Percentiles rank a stretch among this genome's conserved stretches.
Evolutionary conservation across 2,329 filamentous ascomycete genomes (phyloP).

Genomic region (Pseudogymnoascus sp.): DNA sequence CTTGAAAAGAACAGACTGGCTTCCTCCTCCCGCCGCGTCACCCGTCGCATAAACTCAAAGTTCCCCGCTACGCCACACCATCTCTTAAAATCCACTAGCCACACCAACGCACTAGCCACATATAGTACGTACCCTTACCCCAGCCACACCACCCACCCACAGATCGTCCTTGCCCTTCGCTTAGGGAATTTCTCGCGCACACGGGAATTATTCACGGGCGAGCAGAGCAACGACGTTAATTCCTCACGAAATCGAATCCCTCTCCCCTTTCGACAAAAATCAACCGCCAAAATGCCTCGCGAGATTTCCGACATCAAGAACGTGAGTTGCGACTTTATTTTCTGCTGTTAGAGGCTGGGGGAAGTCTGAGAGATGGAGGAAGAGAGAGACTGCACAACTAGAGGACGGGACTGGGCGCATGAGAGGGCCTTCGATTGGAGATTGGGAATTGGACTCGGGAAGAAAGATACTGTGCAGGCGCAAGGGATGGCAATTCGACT

Average conservation of each 20-base stretch:
- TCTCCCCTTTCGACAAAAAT: slow-evolving; percentile 18
- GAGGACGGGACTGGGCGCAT: background rate
- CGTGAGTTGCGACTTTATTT: slow-evolving; percentile 37
- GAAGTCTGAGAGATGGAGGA: background rate
- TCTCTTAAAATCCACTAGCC: background rate
- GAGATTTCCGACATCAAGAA: slow-evolving; percentile 98
- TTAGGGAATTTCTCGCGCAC: slow-evolving; percentile 12
- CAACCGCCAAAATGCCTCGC: slow-evolving; percentile 81
- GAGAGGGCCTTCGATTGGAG: background rate
- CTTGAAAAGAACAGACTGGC: slow-evolving; percentile 6
- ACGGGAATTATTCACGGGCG: slow-evolving; percentile 11
- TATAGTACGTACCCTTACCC: slow-evolving; percentile 3
- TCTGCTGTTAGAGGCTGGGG: background rate
- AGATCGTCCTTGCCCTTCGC: slow-evolving; percentile 12
- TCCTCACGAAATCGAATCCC: slow-evolving; percentile 12
- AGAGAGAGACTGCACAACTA: background rate
- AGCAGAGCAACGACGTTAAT: slow-evolving; percentile 6
- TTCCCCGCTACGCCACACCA: slow-evolving; percentile 8
- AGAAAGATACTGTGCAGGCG: background rate
- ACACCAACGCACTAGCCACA: background rate
- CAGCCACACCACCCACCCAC: slow-evolving; percentile 8
- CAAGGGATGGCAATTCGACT: background rate
- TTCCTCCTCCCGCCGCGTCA: slow-evolving; percentile 7
- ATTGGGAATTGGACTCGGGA: background rate
- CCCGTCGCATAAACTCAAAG: background rate